phyloP scores from a whole-genome alignment of 164 flowering plant species.

The Piper betle region DNA sequence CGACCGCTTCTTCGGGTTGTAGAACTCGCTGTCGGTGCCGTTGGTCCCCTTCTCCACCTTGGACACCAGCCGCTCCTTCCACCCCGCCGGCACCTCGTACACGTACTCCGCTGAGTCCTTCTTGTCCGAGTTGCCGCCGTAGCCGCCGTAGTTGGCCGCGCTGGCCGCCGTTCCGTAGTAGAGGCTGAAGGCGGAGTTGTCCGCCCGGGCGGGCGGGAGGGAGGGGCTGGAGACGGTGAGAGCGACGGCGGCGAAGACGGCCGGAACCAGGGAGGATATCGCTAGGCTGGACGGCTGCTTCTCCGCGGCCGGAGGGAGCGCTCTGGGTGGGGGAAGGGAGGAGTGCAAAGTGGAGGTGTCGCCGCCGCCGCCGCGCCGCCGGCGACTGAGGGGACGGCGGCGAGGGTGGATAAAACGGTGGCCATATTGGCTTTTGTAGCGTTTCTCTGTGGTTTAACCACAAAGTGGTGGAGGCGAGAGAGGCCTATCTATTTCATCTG shows the following conservation, averaged over 20 bases:
- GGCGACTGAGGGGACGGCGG: conserved; percentile 22
- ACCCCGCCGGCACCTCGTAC: conserved; percentile 81
- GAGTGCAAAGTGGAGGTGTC: conserved; percentile 2
- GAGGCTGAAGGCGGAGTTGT: conserved; percentile 29
- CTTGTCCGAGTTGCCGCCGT: conserved; percentile 80
- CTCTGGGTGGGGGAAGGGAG: conserved; percentile 9
- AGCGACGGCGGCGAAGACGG: conserved; percentile 16
- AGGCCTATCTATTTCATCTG: background rate
- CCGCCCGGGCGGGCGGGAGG: conserved; percentile 40
- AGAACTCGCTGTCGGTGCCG: conserved; percentile 93
- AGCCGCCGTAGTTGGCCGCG: conserved; percentile 92
- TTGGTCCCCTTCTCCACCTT: conserved; percentile 93
- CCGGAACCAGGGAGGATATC: conserved; percentile 4
- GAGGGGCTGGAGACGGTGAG: conserved; percentile 24
- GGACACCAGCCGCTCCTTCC: conserved; percentile 80
- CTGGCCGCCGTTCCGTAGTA: conserved; percentile 98
- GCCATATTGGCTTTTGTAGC: conserved; percentile 26
- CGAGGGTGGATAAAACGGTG: conserved; percentile 37
- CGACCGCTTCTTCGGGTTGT: conserved; percentile 68
- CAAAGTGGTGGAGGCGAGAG: background rate
- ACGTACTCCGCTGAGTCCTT: conserved; percentile 78
- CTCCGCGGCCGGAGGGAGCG: conserved; percentile 2
- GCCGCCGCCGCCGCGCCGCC: background rate
- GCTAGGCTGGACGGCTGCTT: conserved; percentile 10
- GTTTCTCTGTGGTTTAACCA: no score